phyloP scores from a whole-genome alignment of 2,329 filamentous ascomycete species.

The Fusarium sp. region DNA sequence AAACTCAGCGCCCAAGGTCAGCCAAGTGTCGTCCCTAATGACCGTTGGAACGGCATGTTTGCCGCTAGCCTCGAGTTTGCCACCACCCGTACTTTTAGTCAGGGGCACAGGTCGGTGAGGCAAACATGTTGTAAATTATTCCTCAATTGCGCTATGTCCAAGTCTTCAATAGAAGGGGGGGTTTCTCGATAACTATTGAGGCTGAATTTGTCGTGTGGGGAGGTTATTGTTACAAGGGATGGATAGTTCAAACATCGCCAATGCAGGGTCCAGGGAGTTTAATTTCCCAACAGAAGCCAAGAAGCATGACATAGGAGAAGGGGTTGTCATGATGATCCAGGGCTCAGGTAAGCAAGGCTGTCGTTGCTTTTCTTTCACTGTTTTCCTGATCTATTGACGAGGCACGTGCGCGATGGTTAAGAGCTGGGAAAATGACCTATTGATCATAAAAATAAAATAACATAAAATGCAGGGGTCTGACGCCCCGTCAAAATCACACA shows the following conservation, averaged over 20 bases:
- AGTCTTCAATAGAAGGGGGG: too few species aligned
- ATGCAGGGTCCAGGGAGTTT: conserved; percentile 44
- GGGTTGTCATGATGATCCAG: conserved; percentile 10
- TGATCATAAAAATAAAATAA: conserved; percentile 22
- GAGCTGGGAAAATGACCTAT: conserved; percentile 11
- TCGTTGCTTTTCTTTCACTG: conserved; percentile 1
- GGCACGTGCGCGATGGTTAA: conserved; percentile 31
- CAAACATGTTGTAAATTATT: conserved; percentile 11
- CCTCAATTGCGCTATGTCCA: not conserved
- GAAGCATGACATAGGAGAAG: conserved; percentile 48
- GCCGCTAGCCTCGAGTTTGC: conserved; percentile 46
- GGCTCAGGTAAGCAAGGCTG: conserved; percentile 18
- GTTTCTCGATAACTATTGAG: conserved; percentile 20
- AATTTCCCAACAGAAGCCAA: conserved; percentile 51
- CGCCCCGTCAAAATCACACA: conserved; percentile 9
- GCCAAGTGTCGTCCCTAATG: conserved; percentile 27
- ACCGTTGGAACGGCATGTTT: conserved; percentile 41
- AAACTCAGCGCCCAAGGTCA: conserved; percentile 12
- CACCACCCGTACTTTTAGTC: conserved; percentile 47
- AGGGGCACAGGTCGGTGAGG: conserved; percentile 37
- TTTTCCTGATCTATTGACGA: conserved; percentile 19
- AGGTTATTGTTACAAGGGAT: conserved; percentile 28
- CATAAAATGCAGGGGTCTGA: conserved; percentile 25
- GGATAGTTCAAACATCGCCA: conserved; percentile 33
- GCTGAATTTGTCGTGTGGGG: conserved; percentile 37